Evolutionary conservation across 768 basidiomycete genomes (phyloP), one percentile per base, ranked within the genome.

Genomic region (Leccinellum luteum): DNA sequence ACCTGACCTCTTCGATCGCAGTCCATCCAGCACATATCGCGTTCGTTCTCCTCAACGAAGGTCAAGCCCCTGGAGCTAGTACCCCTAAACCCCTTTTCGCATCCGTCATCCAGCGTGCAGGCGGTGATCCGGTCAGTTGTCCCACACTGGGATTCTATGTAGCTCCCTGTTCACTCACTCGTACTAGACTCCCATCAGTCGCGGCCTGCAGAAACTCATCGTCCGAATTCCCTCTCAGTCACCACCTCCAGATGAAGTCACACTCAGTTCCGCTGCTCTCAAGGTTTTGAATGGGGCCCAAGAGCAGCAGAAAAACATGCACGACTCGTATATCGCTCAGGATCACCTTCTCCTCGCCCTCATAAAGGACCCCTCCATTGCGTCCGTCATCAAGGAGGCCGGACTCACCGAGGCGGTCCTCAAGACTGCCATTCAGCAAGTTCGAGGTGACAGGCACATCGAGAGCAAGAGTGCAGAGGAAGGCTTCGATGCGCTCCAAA

Each of bases 291-390:
- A 85, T 12, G 88, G 90, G 59, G 92, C 93, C 0, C 86, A 89
- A 59, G 81, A 76, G 13, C 74, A 90, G 25, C 89, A 89, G 68
- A 93, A 92, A 77, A 87, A 78, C 6, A 89, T 89, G 87, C 87
- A 89, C 67, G 94, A 95, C 71, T 87, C 87, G 2, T 97, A 92
- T 72, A 88, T 98, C 57, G 94, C 94, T 0, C 90, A 95, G 71
- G 94, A 98, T 60, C 94, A 97, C 69, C 74, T 98, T 50, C 79
- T 98, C 27, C 85, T 94, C 25, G 93, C 92, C 0, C 83, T 98
- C 51, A 66, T 93, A 63, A 86, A 91, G 61, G 91, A 94, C 57
- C 54, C 82, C 1, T 80, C 82, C 3, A 82, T 98, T 56, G 72
- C 80, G 14, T 70, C 81, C 27, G 71, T 94, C 15, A 72, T 97